Evolutionary conservation across 768 basidiomycete genomes (phyloP), one percentile per base, ranked within the genome.

Genomic region (Naganishia friedmannii): DNA sequence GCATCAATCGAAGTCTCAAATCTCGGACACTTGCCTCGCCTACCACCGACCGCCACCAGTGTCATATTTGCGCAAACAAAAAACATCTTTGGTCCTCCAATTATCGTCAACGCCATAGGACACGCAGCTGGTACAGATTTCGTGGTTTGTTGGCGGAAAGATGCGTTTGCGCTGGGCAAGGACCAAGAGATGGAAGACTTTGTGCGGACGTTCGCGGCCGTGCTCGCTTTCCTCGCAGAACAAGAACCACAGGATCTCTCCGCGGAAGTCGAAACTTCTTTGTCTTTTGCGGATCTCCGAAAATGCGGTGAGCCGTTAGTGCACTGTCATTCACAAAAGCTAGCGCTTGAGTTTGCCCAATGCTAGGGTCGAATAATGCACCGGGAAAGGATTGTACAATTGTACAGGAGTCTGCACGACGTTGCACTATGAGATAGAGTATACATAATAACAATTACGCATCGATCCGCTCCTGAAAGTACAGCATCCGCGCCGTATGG

Each of bases 1-100:
- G 34, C 57, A 23, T 58, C 57, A 19, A 21, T 58, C 57, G 57
- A 58, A 28, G 17, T 34, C 7, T 58, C 57, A 6, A 58, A 58
- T 39, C 34, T 58, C 8, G 57, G 57, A 58, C 39, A 58, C 57
- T 3, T 42, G 42, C 15, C 34, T 23, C 57, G 21, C 34, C 57
- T 58, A 23, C 57, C 57, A 34, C 57, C 57, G 17, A 2, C 19
- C 37, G 57, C 57, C 39, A 5, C 13, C 17, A n/a, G 57, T 28
- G 57, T 58, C 21, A 28, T 21, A 21, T 39, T 58, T 15, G 57
- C 57, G 19, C 57, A 58, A 15, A 58, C 21, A 39, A 3, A 15
- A 39, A 17, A 32, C 34, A 58, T 37, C 17, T 58, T 58, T 26
- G 26, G 17, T 26, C 26, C 57, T n/a, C 57, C 57, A 17, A 13